Conservation (phyloP, 768 basidiomycete species). For the Floccularia luteovirens region DNA sequence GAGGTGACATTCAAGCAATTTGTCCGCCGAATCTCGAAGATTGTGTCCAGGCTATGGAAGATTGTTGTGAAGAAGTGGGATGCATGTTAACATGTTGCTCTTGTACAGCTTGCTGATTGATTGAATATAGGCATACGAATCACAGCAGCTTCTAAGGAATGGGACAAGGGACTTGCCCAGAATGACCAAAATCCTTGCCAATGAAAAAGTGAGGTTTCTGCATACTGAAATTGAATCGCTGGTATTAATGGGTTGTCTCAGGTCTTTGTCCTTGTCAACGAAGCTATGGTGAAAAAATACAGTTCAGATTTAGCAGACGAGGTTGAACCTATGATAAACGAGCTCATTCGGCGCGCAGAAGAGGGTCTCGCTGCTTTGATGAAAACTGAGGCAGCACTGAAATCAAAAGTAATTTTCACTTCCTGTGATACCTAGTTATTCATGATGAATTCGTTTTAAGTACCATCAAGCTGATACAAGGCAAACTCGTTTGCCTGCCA, state of each 20-base stretch:
- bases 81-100: background rate
- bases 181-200: slow-evolving; percentile 61
- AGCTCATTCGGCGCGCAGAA: slow-evolving; percentile 66
- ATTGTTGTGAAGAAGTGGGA: slow-evolving; percentile 71
- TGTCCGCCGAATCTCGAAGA: slow-evolving; percentile 70
- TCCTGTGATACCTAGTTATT: slow-evolving; percentile 1
- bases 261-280: slow-evolving; percentile 72
- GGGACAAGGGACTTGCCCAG: slow-evolving; percentile 69
- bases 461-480: slow-evolving; percentile 46
- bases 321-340: slow-evolving; percentile 73
- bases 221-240: background rate
- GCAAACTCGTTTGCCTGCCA: slow-evolving; percentile 26
- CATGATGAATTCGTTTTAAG: slow-evolving; percentile 21
- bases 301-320: slow-evolving; percentile 72
- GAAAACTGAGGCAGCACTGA: slow-evolving; percentile 54
- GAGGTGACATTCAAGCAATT: slow-evolving; percentile 52
- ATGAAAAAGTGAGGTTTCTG: slow-evolving; percentile 43
- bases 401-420: slow-evolving; percentile 45
- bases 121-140: slow-evolving; percentile 48
- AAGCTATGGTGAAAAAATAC: slow-evolving; percentile 65
- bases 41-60: slow-evolving; percentile 73
- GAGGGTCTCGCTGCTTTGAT: slow-evolving; percentile 53
- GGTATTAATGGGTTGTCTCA: slow-evolving; percentile 16
- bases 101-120: slow-evolving; percentile 1
- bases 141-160: slow-evolving; percentile 59